Evolutionary conservation across 2,329 filamentous ascomycete species (phyloP), one percentile per base, ranked within the genome.

Genomic region (Coniochaeta ligniaria): DNA sequence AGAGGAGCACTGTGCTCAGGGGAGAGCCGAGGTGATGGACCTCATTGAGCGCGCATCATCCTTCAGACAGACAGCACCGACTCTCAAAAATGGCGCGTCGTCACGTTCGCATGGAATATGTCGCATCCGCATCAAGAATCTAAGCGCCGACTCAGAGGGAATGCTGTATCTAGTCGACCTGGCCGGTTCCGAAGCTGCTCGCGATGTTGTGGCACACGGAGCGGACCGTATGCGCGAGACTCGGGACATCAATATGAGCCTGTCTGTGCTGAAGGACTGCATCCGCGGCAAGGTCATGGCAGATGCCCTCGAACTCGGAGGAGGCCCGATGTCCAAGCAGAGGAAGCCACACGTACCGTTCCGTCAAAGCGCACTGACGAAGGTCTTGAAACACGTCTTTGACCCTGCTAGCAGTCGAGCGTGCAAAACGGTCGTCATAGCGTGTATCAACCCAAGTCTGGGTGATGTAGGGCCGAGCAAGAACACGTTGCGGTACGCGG

Each of bases 231-330:
- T 80, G 72, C 73, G 74, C 43, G 79, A 81, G 65, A 72, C 77
- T 4, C 70, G 73, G 14, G 75, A 80, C 66, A 81, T 81, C 69
- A 81, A 81, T 64, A 73, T 69, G 9, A 80, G 78, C 61, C 71
- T 82, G 0, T 80, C 78, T 0, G 73, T 78, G 0, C 72, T 83
- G 2, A 82, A 83, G 62, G 80, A 82, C 63, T 83, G 80, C 60
- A 83, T 83, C 57, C 75, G 79, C 1, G 77, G 75, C 1, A 75
- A 76, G 43, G 67, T 68, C 7, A 56, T 65, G 7, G 20, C 54
- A 14, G 20, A 35, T 28, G 54, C 28, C n/a, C 47, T 61, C 1
- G 50, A 20, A 22, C 60, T 59, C 11, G 61, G 43, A 20, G 33
- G 33, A 22, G 54, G 33, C 5, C 33, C 54, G 16, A 60, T 58